Evolutionary conservation across 116 monocot genomes (phyloP).

Genomic region (Phalaenopsis hybrid): DNA sequence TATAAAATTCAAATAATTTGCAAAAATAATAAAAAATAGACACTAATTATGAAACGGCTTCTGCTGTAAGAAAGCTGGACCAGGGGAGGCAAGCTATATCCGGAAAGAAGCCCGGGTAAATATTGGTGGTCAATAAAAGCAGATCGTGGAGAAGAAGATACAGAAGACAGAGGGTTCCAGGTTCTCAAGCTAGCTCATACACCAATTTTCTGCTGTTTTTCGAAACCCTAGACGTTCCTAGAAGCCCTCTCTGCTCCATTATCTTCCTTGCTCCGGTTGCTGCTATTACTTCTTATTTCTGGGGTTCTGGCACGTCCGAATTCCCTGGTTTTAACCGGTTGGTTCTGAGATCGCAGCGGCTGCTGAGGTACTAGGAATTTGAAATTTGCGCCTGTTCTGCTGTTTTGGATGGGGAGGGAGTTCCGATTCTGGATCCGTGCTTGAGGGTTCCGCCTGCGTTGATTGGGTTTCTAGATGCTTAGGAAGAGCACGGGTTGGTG

Average conservation of each 20-base stretch:
- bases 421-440: constrained; percentile 1
- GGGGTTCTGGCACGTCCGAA: neutral
- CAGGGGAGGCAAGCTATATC: neutral
- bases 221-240: neutral
- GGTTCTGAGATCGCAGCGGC: neutral
- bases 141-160: neutral
- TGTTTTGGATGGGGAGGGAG: constrained; percentile 3
- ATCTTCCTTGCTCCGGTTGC: neutral
- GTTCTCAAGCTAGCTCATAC: neutral
- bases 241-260: neutral
- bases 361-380: neutral
- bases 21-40: neutral
- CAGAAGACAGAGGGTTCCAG: neutral
- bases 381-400: neutral
- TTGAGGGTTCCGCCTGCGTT: neutral
- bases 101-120: neutral
- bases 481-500: neutral
- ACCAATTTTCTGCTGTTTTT: neutral
- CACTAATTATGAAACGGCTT: neutral
- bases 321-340: neutral
- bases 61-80: neutral
- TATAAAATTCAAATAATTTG: neutral
- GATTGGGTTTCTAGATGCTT: neutral
- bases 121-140: neutral
- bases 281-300: neutral